phyloP scores from a whole-genome alignment of 2,329 filamentous ascomycete genomes.

The Venturia effusa region DNA sequence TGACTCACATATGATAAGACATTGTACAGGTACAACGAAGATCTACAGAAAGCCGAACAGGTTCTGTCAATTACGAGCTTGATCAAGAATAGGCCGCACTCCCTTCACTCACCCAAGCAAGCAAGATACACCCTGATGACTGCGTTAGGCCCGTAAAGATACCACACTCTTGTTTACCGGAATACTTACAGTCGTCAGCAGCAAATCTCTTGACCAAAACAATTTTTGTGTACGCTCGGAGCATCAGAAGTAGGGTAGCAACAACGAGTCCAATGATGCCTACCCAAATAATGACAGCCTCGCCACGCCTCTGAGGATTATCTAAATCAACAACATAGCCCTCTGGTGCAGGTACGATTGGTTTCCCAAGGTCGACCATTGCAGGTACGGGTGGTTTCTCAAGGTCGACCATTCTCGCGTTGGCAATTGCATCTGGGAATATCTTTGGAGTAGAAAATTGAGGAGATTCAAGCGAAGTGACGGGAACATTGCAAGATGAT shows the following conservation, averaged over 20 bases:
- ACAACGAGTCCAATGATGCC: background rate
- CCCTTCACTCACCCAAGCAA: background rate
- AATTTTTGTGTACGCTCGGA: slow-evolving; percentile 7
- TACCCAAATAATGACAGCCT: background rate
- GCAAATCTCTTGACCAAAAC: background rate
- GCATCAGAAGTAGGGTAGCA: background rate
- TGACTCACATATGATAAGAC: background rate
- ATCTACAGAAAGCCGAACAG: background rate
- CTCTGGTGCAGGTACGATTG: background rate
- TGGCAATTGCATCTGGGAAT: background rate
- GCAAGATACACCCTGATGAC: background rate
- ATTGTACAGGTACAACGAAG: background rate
- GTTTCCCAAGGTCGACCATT: too few relatives aligned
- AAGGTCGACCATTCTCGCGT: background rate
- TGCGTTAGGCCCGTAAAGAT: background rate
- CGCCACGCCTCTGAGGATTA: background rate
- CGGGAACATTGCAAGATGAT: background rate
- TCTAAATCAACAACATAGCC: slow-evolving; percentile 6
- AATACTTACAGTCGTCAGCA: background rate
- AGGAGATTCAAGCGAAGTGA: background rate
- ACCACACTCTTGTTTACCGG: background rate
- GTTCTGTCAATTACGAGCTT: background rate
- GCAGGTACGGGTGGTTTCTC: background rate
- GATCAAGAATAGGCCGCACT: background rate
- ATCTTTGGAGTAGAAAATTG: background rate